These are phyloP conservation scores for Cutaneotrichosporon cavernicola DNA, from an alignment of 1,284 basidiomycete genomes.

Conservation along the genomic window DNA sequence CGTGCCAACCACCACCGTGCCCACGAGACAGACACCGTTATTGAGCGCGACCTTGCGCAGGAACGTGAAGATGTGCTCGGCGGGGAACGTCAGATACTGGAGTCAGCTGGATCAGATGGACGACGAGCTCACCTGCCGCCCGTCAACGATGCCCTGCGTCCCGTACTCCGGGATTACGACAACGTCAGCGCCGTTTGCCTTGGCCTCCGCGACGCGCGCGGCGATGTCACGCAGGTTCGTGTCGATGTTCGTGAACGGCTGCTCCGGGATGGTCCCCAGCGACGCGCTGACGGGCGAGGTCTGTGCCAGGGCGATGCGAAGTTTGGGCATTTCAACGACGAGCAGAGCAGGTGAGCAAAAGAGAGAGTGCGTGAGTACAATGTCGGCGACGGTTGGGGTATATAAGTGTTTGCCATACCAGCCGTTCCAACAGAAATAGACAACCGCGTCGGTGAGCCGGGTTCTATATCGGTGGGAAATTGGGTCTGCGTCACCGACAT, in stretches of 20 bases:
- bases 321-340: slow-evolving; percentile 9
- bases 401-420: too few species aligned
- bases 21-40: slow-evolving; percentile 38
- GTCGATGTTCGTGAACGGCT: slow-evolving; percentile 35
- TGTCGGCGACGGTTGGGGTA: not conserved
- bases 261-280: not conserved
- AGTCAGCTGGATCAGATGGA: not conserved
- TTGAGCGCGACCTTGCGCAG: slow-evolving; percentile 34
- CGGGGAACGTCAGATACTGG: slow-evolving; percentile 47
- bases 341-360: too few species aligned
- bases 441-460: not conserved
- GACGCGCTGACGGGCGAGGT: slow-evolving; percentile 30
- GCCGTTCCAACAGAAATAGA: not conserved
- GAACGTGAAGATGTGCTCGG: slow-evolving; percentile 31
- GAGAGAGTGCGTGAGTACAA: not conserved
- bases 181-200: slow-evolving; percentile 35
- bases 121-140: slow-evolving; percentile 39
- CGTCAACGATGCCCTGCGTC: slow-evolving; percentile 48
- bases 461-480: not conserved
- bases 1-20: slow-evolving; percentile 44
- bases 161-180: slow-evolving; percentile 53
- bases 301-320: slow-evolving; percentile 49
- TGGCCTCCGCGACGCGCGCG: slow-evolving; percentile 32
- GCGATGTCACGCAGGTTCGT: slow-evolving; percentile 34
- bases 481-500: not conserved